Evolutionary conservation across 2,329 filamentous ascomycete species (phyloP).

Genomic region (Aureobasidium sp.): DNA sequence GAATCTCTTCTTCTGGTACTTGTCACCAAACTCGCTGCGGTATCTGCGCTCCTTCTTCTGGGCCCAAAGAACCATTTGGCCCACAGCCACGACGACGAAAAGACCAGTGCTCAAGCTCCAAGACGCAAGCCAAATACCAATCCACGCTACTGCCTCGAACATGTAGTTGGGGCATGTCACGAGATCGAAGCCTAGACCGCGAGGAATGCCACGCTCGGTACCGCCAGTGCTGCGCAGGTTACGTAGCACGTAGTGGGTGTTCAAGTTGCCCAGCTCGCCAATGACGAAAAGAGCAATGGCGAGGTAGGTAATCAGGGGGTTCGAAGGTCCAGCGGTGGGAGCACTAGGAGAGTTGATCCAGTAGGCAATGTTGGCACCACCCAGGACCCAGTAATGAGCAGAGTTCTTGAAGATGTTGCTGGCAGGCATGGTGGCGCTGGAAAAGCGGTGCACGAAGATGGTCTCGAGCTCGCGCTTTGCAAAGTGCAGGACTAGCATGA

Average conservation of each 20-base stretch:
- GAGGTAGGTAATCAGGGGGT: slow-evolving; percentile 50
- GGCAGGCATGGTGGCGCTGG: slow-evolving; percentile 84
- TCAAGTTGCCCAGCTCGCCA: slow-evolving; percentile 72
- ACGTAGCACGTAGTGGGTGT: slow-evolving; percentile 71
- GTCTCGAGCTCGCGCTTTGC: slow-evolving; percentile 94
- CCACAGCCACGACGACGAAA: slow-evolving; percentile 64
- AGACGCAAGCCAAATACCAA: slow-evolving; percentile 70
- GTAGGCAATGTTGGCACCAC: slow-evolving; percentile 72
- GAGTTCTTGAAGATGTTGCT: slow-evolving; percentile 92
- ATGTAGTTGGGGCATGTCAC: slow-evolving; percentile 98
- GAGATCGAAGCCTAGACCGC: slow-evolving; percentile 71
- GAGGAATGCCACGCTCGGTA: slow-evolving; percentile 80
- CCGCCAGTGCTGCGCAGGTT: slow-evolving; percentile 69
- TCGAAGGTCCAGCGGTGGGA: slow-evolving; percentile 44
- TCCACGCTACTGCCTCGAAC: slow-evolving; percentile 83
- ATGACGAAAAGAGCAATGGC: slow-evolving; percentile 68
- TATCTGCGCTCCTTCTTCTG: slow-evolving; percentile 87
- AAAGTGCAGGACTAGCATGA: slow-evolving; percentile 75
- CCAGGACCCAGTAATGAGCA: slow-evolving; percentile 83
- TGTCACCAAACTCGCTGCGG: slow-evolving; percentile 81
- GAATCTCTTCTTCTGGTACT: slow-evolving; percentile 91
- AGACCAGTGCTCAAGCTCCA: slow-evolving; percentile 69
- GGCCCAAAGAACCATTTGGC: slow-evolving; percentile 82
- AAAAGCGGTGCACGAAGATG: slow-evolving; percentile 90
- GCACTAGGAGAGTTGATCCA: slow-evolving; percentile 75